Evolutionary conservation across 192 early-diverging fungal genomes (phyloP).

Genomic region (Phlyctochytrium planicorne): DNA sequence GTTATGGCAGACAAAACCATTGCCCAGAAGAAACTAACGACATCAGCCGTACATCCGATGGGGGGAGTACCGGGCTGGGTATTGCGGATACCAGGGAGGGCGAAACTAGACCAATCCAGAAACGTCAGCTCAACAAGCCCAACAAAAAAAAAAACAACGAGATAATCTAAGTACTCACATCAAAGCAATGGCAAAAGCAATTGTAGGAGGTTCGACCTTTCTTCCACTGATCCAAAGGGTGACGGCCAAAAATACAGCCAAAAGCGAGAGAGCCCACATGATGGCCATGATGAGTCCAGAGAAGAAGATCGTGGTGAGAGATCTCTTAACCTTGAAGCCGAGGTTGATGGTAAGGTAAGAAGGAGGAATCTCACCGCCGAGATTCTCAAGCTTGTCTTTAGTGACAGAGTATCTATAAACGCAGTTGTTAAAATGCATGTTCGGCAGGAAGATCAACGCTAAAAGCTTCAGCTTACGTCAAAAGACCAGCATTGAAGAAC

Average conservation of each 20-base stretch:
- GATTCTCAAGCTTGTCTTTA: too few relatives aligned
- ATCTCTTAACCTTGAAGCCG: slow-evolving; percentile 3
- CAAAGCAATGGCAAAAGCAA: slow-evolving; percentile 18
- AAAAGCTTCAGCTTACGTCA: slow-evolving; percentile 6
- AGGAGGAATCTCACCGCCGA: too few relatives aligned
- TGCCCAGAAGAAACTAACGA: slow-evolving; percentile 29
- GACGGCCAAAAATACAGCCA: slow-evolving; percentile 11
- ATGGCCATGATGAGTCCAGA: slow-evolving; percentile 21
- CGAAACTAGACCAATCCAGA: slow-evolving; percentile 12
- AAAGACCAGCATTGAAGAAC: slow-evolving; percentile 3
- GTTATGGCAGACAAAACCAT: slow-evolving; percentile 23
- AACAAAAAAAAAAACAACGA: slow-evolving; percentile 3
- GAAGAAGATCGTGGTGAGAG: slow-evolving; percentile 20
- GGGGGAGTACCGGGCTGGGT: slow-evolving; percentile 29
- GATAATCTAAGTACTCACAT: slow-evolving; percentile 3
- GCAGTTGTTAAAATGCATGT: too few relatives aligned
- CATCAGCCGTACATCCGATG: slow-evolving; percentile 23
- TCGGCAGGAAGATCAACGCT: too few relatives aligned
- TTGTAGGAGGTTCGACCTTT: slow-evolving; percentile 35
- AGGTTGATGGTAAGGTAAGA: slow-evolving; percentile 5
- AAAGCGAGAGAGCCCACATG: slow-evolving; percentile 34
- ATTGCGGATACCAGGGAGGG: slow-evolving; percentile 29
- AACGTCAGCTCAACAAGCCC: not conserved
- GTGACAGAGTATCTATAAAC: too few relatives aligned
- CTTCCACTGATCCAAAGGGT: slow-evolving; percentile 25